phyloP scores from a whole-genome alignment of 2,329 filamentous ascomycete species.

The Tolypocladium sp. region DNA sequence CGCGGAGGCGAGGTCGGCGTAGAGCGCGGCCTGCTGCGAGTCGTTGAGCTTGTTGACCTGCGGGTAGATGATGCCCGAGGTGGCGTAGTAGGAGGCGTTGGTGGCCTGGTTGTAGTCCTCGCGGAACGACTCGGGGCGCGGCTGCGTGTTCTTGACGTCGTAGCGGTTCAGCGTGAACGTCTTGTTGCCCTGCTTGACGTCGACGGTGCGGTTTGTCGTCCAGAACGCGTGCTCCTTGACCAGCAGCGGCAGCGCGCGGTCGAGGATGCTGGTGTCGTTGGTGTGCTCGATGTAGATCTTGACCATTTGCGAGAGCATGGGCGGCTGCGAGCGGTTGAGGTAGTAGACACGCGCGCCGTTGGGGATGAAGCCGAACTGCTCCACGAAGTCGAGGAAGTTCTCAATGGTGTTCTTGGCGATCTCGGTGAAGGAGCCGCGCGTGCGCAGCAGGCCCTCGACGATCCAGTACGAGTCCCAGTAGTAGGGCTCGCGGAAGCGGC shows the following conservation, averaged over 20 bases:
- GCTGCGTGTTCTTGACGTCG: constrained; percentile 53
- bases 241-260: constrained; percentile 51
- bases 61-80: constrained; percentile 49
- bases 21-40: constrained; percentile 41
- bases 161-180: constrained; percentile 50
- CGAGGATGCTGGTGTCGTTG: constrained; percentile 50
- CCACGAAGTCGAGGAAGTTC: constrained; percentile 60
- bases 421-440: constrained; percentile 51
- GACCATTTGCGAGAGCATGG: constrained; percentile 58
- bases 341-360: constrained; percentile 62
- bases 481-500: constrained; percentile 62
- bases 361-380: constrained; percentile 55
- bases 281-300: constrained; percentile 55
- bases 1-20: constrained; percentile 53
- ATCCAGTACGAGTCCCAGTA: constrained; percentile 69
- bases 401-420: constrained; percentile 60
- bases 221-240: constrained; percentile 58
- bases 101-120: constrained; percentile 59
- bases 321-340: constrained; percentile 59
- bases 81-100: constrained; percentile 48
- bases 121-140: constrained; percentile 56
- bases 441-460: constrained; percentile 54
- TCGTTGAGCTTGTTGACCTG: constrained; percentile 40
- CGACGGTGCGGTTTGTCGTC: constrained; percentile 49
- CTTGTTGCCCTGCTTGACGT: constrained; percentile 33